These are phyloP conservation scores for Prunus kanzakura DNA, from an alignment of 306 rosid species.

Conservation along the genomic window DNA sequence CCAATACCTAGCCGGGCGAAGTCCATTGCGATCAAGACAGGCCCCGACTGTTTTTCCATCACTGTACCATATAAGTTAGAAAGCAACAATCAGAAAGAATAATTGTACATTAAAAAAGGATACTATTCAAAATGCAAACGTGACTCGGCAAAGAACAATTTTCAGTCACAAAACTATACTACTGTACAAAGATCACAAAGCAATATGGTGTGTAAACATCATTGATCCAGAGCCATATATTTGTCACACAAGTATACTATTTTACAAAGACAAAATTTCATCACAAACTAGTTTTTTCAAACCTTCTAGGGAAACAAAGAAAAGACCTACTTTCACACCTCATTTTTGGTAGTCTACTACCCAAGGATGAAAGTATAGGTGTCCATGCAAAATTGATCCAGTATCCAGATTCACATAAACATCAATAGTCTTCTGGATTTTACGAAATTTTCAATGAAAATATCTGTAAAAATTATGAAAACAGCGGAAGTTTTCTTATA, in stretches of 20 bases:
- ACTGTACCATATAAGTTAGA: constrained; percentile 47
- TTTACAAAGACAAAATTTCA: neutral
- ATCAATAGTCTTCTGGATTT: neutral
- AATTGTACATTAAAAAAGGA: constrained; percentile 3
- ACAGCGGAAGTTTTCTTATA: neutral
- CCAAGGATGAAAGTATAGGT: neutral
- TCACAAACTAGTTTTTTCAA: neutral
- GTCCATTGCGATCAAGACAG: constrained; percentile 96
- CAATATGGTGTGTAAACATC: neutral
- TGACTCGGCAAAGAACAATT: neutral
- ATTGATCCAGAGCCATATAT: neutral
- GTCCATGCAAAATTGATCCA: neutral
- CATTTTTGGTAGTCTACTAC: neutral
- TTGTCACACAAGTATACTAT: neutral
- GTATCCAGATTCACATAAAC: neutral
- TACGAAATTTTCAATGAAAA: neutral
- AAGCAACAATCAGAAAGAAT: constrained; percentile 28
- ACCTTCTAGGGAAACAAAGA: neutral
- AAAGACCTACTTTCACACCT: neutral
- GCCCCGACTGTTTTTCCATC: constrained; percentile 99
- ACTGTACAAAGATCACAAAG: neutral
- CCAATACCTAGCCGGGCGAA: constrained; percentile 99
- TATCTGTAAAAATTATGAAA: neutral
- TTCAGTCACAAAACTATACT: neutral
- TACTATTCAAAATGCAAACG: neutral